Conservation (phyloP, 768 basidiomycete species). For the Pleurotus pulmonarius region DNA sequence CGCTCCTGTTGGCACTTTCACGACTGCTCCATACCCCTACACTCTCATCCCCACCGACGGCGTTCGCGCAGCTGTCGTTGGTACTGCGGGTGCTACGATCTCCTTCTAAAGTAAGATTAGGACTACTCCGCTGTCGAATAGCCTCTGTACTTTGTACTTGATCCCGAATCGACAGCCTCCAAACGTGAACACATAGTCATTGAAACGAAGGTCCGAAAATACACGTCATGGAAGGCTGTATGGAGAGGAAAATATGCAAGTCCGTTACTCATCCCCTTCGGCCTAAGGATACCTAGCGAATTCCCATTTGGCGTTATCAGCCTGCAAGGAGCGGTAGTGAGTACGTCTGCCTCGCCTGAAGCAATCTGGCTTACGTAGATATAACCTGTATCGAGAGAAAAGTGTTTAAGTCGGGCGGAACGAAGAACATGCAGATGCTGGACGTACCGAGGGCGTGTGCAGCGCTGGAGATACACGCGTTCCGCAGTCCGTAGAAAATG, state of each 20-base stretch:
- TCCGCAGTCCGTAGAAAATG: not conserved
- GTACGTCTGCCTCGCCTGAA: not conserved
- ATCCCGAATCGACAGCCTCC: no score
- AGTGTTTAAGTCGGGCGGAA: not conserved
- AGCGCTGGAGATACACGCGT: slow-evolving; percentile 4
- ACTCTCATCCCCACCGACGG: slow-evolving; percentile 21
- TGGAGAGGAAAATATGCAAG: no score
- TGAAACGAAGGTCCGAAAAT: no score
- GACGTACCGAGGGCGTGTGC: not conserved
- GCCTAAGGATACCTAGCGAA: not conserved
- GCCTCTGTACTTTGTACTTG: no score
- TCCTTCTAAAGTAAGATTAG: slow-evolving; percentile 16
- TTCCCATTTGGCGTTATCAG: slow-evolving; percentile 5
- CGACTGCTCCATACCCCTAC: slow-evolving; percentile 29
- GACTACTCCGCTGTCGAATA: no score
- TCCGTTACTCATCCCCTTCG: no score
- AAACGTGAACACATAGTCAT: no score
- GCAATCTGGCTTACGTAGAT: not conserved
- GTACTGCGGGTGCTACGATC: slow-evolving; percentile 27
- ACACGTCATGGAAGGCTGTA: no score
- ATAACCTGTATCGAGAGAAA: not conserved
- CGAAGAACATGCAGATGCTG: not conserved
- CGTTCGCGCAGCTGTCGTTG: slow-evolving; percentile 24
- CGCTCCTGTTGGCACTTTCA: slow-evolving; percentile 30
- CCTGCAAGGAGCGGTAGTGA: not conserved